Base-by-base conservation (phyloP, 257 asterid genomes). In the Fraxinus pennsylvanica region DNA sequence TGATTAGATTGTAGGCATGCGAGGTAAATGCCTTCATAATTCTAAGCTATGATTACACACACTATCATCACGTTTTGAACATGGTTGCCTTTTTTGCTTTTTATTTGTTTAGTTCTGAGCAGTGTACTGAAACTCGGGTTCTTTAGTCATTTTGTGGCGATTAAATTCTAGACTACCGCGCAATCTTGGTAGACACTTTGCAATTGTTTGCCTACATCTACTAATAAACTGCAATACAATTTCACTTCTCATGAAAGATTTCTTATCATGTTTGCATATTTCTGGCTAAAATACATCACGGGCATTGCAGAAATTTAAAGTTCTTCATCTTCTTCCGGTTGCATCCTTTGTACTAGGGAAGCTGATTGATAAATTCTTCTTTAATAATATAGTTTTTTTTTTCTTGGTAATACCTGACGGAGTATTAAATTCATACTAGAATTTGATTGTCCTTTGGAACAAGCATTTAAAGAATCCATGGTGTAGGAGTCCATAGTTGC, bases 41-140 rank as follows among this genome's bases (percentile, higher is more conserved):
- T 38, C 12, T 74, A 39, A 32, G 9, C 77, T 21, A 38, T 66
- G 35, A 52, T 63, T 74, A 39, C 71, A 32, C n/a, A 27, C 47
- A 80, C 82, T 39, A 77, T 83, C 80, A 52, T 78, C 61, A 38
- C 54, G 73, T 85, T 78, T 88, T 80, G 72, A 71, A 71, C 76
- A 30, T 76, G 85, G 73, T 84, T 70, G 83, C 78, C 74, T 79
- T 22, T 74, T 25, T 78, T 30, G 68, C 1, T 59, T 32, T 43
- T 78, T 50, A 68, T 35, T 72, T 35, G 68, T n/a, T 52, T 52
- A 7, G 61, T 38, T 38, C 12, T 7, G 9, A 38, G 43, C 43
- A 38, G 43, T 38, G 41, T 50, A n/a, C 68, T 4, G 35, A 32
- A 74, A 27, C 76, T 69, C 71, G 14, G 29, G 80, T 76, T 59